These are phyloP conservation scores for Ogataea populi-albae DNA, from an alignment of 805 yeast genomes.

Conservation along the genomic window DNA sequence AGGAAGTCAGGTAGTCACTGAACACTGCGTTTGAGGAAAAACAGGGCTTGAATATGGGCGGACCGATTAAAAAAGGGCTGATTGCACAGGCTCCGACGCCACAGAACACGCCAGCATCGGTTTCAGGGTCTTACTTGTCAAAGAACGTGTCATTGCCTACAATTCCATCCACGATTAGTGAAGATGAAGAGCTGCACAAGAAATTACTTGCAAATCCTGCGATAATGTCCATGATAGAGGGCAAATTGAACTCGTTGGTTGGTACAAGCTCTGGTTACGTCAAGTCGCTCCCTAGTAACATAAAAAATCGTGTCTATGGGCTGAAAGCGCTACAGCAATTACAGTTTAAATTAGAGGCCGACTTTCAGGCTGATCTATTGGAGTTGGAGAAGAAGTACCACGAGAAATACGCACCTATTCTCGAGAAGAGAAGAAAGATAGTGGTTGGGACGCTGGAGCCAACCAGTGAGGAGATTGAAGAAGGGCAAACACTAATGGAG, in stretches of 20 bases:
- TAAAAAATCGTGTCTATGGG: slow-evolving; percentile 75
- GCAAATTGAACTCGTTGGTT: slow-evolving; percentile 76
- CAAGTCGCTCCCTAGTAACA: slow-evolving; percentile 65
- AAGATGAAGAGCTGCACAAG: slow-evolving; percentile 47
- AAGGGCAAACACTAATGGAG: slow-evolving; percentile 70
- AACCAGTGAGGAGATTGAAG: slow-evolving; percentile 68
- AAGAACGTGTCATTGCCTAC: slow-evolving; percentile 56
- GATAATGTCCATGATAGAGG: slow-evolving; percentile 82
- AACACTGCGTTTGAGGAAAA: too few species aligned
- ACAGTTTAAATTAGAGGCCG: slow-evolving; percentile 81
- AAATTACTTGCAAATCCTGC: slow-evolving; percentile 68
- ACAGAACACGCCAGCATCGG: slow-evolving; percentile 94
- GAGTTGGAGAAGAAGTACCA: slow-evolving; percentile 81
- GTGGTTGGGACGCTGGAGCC: slow-evolving; percentile 77
- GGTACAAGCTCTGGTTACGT: slow-evolving; percentile 89
- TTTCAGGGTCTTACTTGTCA: slow-evolving; percentile 63
- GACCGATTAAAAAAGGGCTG: slow-evolving; percentile 82
- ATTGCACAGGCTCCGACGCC: slow-evolving; percentile 96
- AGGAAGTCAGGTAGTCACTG: too few species aligned
- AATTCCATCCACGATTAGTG: slow-evolving; percentile 70
- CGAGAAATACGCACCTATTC: slow-evolving; percentile 70
- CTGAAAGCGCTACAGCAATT: slow-evolving; percentile 77
- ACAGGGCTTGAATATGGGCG: slow-evolving; percentile 53
- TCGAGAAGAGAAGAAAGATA: slow-evolving; percentile 67
- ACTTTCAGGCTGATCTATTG: slow-evolving; percentile 85